Conservation (phyloP, 495 filamentous ascomycete species). For the Podospora sp. region DNA sequence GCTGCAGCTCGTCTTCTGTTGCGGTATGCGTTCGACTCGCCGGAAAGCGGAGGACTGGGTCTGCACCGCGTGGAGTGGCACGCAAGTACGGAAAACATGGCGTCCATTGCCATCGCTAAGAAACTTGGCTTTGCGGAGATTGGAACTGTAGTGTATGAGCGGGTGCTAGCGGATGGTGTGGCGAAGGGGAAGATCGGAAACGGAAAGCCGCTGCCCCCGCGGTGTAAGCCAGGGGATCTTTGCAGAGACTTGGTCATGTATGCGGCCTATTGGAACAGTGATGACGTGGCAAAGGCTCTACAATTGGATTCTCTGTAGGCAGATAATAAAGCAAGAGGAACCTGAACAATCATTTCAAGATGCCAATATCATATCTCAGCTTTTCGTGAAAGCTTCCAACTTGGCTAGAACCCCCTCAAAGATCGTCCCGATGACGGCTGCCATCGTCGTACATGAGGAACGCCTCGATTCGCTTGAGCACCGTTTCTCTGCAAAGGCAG, state of each 20-base stretch:
- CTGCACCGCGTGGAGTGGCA: conserved; percentile 2
- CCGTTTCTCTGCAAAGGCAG: background rate
- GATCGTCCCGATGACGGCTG: background rate
- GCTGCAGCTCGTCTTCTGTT: background rate
- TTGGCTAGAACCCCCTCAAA: too few species aligned
- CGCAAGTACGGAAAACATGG: background rate
- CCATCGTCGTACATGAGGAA: background rate
- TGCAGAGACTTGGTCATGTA: background rate
- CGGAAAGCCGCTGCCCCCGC: background rate
- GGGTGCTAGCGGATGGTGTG: background rate
- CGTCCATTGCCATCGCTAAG: background rate
- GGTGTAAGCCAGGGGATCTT: background rate
- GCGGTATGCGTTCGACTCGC: background rate
- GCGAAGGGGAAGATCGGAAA: conserved; percentile 3
- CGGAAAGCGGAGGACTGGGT: background rate
- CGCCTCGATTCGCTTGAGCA: background rate
- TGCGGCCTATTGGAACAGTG: background rate
- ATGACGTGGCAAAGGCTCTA: too few species aligned
- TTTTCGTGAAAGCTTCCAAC: too few species aligned
- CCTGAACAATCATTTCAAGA: too few species aligned
- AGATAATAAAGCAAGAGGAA: too few species aligned
- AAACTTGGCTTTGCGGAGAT: background rate
- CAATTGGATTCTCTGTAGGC: too few species aligned
- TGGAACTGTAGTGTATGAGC: background rate
- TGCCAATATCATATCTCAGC: too few species aligned